A percentile compares a stretch with the other conserved stretches of the same genome.
phyloP scores from a whole-genome alignment of 164 flowering plant genomes.

The Vitis rupestris region DNA sequence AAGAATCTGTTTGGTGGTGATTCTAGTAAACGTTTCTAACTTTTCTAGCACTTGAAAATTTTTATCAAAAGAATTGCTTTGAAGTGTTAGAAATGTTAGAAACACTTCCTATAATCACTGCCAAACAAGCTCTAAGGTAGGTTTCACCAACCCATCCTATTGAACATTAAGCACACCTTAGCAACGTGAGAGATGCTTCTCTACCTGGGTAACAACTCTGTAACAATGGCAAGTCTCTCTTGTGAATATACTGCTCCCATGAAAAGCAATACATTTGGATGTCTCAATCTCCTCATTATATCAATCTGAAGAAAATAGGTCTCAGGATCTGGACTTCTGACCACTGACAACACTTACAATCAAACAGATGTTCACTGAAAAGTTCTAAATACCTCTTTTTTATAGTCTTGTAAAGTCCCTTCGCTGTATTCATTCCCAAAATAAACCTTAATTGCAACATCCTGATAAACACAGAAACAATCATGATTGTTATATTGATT shows the following conservation, averaged over 20 bases:
- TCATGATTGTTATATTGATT: background rate
- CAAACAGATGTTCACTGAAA: background rate
- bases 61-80: no score
- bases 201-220: conserved; percentile 83
- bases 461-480: conserved; percentile 37
- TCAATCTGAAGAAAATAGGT: conserved; percentile 38
- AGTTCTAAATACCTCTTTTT: conserved; percentile 55
- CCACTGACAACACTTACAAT: background rate
- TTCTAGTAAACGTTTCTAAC: no score
- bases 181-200: no score
- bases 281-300: conserved; percentile 78
- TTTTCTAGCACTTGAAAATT: no score
- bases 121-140: background rate
- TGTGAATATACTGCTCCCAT: conserved; percentile 82
- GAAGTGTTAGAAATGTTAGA: no score
- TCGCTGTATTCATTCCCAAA: conserved; percentile 49
- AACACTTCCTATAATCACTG: no score
- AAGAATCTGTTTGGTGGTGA: background rate
- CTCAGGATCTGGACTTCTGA: background rate
- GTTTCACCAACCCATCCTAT: background rate
- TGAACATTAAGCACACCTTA: background rate
- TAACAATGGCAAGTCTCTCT: conserved; percentile 72
- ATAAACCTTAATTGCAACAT: conserved; percentile 81
- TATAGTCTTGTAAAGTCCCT: conserved; percentile 54
- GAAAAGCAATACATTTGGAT: conserved; percentile 86